These are phyloP conservation scores for Pisolithus microcarpus DNA, from an alignment of 768 basidiomycete genomes.

Conservation along the genomic window DNA sequence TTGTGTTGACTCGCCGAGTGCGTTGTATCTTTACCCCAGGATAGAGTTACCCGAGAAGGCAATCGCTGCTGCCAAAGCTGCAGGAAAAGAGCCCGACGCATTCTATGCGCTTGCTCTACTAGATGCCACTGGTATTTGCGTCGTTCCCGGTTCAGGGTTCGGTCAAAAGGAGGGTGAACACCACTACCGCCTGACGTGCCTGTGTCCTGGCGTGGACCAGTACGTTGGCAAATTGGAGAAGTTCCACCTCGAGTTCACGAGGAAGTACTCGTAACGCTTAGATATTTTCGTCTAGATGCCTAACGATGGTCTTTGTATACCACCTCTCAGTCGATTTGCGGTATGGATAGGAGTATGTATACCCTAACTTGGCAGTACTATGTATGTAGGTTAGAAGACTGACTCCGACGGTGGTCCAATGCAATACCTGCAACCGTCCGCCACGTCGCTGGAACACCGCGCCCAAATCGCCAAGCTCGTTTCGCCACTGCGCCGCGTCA, in stretches of 20 bases:
- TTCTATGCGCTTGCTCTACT: conserved; percentile 82
- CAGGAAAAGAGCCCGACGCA: conserved; percentile 78
- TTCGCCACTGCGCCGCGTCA: conserved; percentile 50
- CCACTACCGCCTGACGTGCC: conserved; percentile 89
- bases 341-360: no score
- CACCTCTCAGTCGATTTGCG: no score
- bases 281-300: background rate
- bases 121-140: conserved; percentile 88
- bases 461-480: conserved; percentile 45
- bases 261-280: conserved; percentile 33
- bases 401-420: no score
- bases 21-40: conserved; percentile 88
- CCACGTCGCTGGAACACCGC: conserved; percentile 42
- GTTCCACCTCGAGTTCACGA: conserved; percentile 59
- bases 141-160: conserved; percentile 90
- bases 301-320: background rate
- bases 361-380: no score
- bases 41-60: conserved; percentile 71
- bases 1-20: conserved; percentile 86
- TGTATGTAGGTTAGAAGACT: no score
- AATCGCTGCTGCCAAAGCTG: conserved; percentile 59
- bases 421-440: conserved; percentile 3
- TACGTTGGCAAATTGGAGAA: conserved; percentile 79
- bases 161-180: conserved; percentile 87
- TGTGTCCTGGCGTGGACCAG: conserved; percentile 92